Evolutionary conservation across 495 filamentous ascomycete species (phyloP).

Genomic region (Penicillium maclennaniae): DNA sequence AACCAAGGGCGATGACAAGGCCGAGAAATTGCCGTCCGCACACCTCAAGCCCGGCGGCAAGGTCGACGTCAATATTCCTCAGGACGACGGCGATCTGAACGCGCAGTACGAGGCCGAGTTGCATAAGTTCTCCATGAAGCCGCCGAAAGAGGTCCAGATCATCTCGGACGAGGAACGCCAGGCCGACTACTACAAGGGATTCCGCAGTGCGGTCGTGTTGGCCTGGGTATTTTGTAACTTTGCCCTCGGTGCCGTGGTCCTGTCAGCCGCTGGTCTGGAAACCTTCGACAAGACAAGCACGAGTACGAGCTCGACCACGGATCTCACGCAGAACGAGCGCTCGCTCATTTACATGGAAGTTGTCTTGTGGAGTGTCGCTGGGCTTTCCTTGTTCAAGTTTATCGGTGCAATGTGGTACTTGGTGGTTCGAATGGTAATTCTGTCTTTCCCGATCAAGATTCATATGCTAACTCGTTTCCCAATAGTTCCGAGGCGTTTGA

Average conservation of each 20-base stretch:
- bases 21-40: slow-evolving; percentile 75
- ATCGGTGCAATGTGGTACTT: slow-evolving; percentile 92
- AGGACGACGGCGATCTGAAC: slow-evolving; percentile 82
- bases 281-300: slow-evolving; percentile 39
- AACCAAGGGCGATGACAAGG: slow-evolving; percentile 90
- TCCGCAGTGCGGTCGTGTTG: slow-evolving; percentile 85
- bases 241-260: slow-evolving; percentile 79
- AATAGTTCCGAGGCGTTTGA: slow-evolving; percentile 51
- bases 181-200: slow-evolving; percentile 97
- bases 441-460: background rate
- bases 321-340: slow-evolving; percentile 43
- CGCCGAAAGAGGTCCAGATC: slow-evolving; percentile 59
- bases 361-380: slow-evolving; percentile 91
- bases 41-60: slow-evolving; percentile 86
- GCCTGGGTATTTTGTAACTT: slow-evolving; percentile 98
- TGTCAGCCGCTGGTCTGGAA: slow-evolving; percentile 79
- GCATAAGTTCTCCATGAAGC: slow-evolving; percentile 65
- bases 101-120: slow-evolving; percentile 90
- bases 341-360: slow-evolving; percentile 84
- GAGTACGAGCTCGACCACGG: slow-evolving; percentile 27
- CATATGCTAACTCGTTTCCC: slow-evolving; percentile 12
- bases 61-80: slow-evolving; percentile 88
- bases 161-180: slow-evolving; percentile 71
- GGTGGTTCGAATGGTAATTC: slow-evolving; percentile 71
- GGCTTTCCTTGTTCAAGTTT: slow-evolving; percentile 81